These are phyloP conservation scores for Epichloe bromicola DNA, from an alignment of 2,329 filamentous ascomycete species.

Conservation along the genomic window DNA sequence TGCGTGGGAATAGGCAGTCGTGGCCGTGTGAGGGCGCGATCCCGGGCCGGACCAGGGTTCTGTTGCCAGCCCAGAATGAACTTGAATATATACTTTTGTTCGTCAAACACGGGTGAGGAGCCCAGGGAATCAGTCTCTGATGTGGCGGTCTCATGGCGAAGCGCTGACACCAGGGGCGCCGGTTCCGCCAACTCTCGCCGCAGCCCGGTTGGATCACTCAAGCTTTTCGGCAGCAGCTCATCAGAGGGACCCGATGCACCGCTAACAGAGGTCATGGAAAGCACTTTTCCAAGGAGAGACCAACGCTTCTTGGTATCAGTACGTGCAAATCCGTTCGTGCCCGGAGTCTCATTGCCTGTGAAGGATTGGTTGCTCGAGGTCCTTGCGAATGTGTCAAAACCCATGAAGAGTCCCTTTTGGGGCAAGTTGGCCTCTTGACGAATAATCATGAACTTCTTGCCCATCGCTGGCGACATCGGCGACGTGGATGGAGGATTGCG, in stretches of 20 bases:
- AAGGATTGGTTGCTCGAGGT: conserved; percentile 11
- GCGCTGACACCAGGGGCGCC: neutral
- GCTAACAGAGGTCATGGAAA: conserved; percentile 25
- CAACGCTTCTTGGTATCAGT: conserved; percentile 44
- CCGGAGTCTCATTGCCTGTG: conserved; percentile 14
- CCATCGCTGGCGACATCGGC: conserved; percentile 74
- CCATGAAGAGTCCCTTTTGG: conserved; percentile 34
- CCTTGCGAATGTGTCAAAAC: conserved; percentile 34
- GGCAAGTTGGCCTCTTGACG: conserved; percentile 52
- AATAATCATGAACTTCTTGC: conserved; percentile 78
- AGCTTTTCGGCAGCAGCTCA: neutral
- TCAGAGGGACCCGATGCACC: conserved; percentile 1
- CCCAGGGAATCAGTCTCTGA: conserved; percentile 41
- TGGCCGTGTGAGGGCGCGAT: conserved; percentile 53
- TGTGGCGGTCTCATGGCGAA: conserved; percentile 21
- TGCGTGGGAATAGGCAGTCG: conserved; percentile 61
- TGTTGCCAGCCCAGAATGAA: conserved; percentile 58
- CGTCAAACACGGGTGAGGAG: conserved; percentile 40
- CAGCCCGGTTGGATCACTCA: neutral
- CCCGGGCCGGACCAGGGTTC: conserved; percentile 39
- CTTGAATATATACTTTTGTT: conserved; percentile 54
- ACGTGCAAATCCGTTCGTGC: conserved; percentile 14
- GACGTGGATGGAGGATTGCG: conserved; percentile 55
- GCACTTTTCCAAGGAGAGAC: conserved; percentile 51
- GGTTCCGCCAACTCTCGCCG: neutral